Evolutionary conservation across 1,284 basidiomycete species (phyloP).

Genomic region (Pholiota adiposa): DNA sequence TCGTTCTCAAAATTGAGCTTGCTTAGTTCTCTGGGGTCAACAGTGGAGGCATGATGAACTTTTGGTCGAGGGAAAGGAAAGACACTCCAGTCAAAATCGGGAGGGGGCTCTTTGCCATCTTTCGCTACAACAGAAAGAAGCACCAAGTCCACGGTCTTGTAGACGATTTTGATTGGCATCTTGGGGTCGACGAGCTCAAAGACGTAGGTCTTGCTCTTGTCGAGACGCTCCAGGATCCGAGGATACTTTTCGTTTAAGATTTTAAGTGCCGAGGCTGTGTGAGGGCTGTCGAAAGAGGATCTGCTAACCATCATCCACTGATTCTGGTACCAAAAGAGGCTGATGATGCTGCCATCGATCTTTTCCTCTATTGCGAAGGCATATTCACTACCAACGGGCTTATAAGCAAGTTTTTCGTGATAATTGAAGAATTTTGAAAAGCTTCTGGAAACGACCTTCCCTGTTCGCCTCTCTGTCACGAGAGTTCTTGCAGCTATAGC

Average conservation of each 20-base stretch:
- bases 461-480: slow-evolving; percentile 21
- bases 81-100: slow-evolving; percentile 16
- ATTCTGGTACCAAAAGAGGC: slow-evolving; percentile 21
- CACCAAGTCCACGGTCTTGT: slow-evolving; percentile 18
- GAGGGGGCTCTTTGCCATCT: slow-evolving; percentile 21
- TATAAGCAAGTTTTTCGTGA: slow-evolving; percentile 25
- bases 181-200: slow-evolving; percentile 26
- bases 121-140: slow-evolving; percentile 23
- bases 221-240: slow-evolving; percentile 16
- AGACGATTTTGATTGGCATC: slow-evolving; percentile 23
- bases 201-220: slow-evolving; percentile 24
- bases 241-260: slow-evolving; percentile 24
- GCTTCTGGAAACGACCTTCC: slow-evolving; percentile 25
- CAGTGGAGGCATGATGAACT: slow-evolving; percentile 3
- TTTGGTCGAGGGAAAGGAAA: slow-evolving; percentile 23
- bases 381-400: slow-evolving; percentile 23
- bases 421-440: slow-evolving; percentile 29
- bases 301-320: slow-evolving; percentile 23
- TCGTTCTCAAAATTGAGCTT: slow-evolving; percentile 23
- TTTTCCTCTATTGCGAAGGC: slow-evolving; percentile 26
- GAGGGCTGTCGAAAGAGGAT: slow-evolving; percentile 22
- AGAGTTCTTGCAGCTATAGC: slow-evolving; percentile 22
- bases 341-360: slow-evolving; percentile 29
- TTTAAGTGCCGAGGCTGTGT: slow-evolving; percentile 19
- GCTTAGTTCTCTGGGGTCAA: slow-evolving; percentile 15